Conservation (phyloP, 805 yeast species). For the Grigorovia jiainica region DNA sequence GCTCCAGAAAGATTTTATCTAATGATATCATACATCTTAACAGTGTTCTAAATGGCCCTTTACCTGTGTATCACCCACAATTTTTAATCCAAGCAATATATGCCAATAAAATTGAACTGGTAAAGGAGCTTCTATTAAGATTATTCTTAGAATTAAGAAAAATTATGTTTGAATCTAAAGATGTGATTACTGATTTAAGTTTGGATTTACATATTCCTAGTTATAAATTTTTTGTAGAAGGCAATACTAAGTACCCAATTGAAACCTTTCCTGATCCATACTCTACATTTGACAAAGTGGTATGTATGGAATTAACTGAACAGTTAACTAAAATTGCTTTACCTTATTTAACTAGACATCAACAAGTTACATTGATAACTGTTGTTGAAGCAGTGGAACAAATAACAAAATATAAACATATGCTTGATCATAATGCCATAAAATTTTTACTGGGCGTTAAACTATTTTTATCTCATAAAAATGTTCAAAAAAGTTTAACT, state of each 20-base stretch:
- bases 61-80: conserved; percentile 89
- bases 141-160: conserved; percentile 48
- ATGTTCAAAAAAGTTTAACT: conserved; percentile 43
- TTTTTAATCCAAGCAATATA: conserved; percentile 66
- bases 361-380: conserved; percentile 71
- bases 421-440: conserved; percentile 46
- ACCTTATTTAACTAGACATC: conserved; percentile 83
- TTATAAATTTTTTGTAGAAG: conserved; percentile 18
- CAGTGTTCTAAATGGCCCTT: conserved; percentile 74
- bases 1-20: conserved; percentile 46
- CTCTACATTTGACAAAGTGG: conserved; percentile 32
- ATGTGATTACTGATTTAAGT: conserved; percentile 21
- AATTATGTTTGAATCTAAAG: conserved; percentile 35
- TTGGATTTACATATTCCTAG: conserved; percentile 26
- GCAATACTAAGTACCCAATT: conserved; percentile 18
- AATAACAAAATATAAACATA: conserved; percentile 34
- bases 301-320: conserved; percentile 44
- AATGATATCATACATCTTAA: conserved; percentile 58
- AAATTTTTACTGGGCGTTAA: conserved; percentile 64
- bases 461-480: conserved; percentile 47
- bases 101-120: conserved; percentile 47
- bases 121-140: conserved; percentile 44
- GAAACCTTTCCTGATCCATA: conserved; percentile 32
- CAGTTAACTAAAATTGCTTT: conserved; percentile 54
- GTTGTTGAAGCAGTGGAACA: conserved; percentile 56